Percentiles rank a stretch among this genome's conserved stretches.
These are phyloP conservation scores for Cornus florida DNA, from an alignment of 148 eudicot genomes.

Conservation along the genomic window DNA sequence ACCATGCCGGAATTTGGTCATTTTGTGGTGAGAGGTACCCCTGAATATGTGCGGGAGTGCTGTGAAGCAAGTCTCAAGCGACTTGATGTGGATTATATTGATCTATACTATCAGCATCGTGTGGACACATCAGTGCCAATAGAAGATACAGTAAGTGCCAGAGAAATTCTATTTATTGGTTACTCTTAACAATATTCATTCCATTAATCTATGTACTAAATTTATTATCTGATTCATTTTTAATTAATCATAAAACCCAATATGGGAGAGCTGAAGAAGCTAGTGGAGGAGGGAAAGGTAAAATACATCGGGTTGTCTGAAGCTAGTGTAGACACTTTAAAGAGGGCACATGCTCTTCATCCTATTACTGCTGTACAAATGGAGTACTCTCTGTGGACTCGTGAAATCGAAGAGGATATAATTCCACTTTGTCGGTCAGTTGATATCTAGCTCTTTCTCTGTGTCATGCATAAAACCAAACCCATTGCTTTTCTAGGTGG, in stretches of 20 bases:
- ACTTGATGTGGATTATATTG: slow-evolving; percentile 46
- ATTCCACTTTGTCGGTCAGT: slow-evolving; percentile 45
- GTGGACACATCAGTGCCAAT: slow-evolving; percentile 45
- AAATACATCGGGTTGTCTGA: slow-evolving; percentile 54
- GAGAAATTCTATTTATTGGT: not conserved
- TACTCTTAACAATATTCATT: not conserved
- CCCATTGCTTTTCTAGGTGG: not conserved
- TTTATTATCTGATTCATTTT: not conserved
- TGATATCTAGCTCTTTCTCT: not conserved
- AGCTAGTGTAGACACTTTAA: slow-evolving; percentile 40
- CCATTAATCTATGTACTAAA: not conserved
- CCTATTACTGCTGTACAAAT: slow-evolving; percentile 52
- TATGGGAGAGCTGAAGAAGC: slow-evolving; percentile 55
- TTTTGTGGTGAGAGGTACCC: slow-evolving; percentile 30
- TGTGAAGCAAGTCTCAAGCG: slow-evolving; percentile 51
- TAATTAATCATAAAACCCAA: not conserved
- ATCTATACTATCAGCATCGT: slow-evolving; percentile 49
- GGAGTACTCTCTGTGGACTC: slow-evolving; percentile 52
- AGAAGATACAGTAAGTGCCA: slow-evolving; percentile 42
- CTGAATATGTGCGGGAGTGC: slow-evolving; percentile 39
- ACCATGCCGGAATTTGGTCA: not conserved
- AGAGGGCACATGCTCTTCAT: slow-evolving; percentile 53
- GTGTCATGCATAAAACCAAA: not conserved
- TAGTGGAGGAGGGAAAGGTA: slow-evolving; percentile 58
- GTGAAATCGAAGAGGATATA: slow-evolving; percentile 45